These are phyloP conservation scores for Kodamaea leandrae DNA, from an alignment of 805 yeast species.

Conservation along the genomic window DNA sequence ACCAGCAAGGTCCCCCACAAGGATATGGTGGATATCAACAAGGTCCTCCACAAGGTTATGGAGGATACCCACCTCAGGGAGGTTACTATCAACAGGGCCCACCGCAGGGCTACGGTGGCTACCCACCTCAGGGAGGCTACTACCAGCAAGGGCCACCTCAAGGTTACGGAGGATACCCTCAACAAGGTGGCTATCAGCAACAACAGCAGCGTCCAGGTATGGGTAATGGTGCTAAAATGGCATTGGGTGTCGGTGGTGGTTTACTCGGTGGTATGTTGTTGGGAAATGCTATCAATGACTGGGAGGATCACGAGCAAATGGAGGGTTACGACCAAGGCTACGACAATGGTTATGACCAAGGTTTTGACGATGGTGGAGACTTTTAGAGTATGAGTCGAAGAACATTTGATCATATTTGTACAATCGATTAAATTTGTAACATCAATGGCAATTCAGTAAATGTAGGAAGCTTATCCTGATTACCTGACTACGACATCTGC, in stretches of 20 bases:
- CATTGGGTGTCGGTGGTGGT: constrained; percentile 51
- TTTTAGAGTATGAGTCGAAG: constrained; percentile 10
- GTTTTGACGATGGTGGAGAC: constrained; percentile 23
- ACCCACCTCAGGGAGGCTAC: constrained; percentile 15
- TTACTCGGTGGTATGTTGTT: constrained; percentile 58
- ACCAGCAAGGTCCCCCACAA: constrained; percentile 13
- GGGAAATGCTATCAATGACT: constrained; percentile 41
- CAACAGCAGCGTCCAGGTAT: constrained; percentile 27
- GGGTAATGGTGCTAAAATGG: constrained; percentile 46
- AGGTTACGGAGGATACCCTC: constrained; percentile 23
- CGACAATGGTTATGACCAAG: constrained; percentile 29
- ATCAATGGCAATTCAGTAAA: no score
- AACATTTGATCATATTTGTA: constrained; percentile 8
- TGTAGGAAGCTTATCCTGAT: no score
- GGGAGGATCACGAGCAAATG: constrained; percentile 23
- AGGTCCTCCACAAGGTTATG: constrained; percentile 21
- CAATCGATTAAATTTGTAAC: no score
- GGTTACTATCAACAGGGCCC: constrained; percentile 18
- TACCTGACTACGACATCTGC: not conserved
- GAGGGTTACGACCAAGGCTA: constrained; percentile 36
- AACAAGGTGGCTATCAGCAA: constrained; percentile 27
- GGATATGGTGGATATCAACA: constrained; percentile 22
- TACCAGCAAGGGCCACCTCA: constrained; percentile 22
- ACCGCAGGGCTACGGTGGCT: constrained; percentile 16
- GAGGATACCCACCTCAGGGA: constrained; percentile 24